A percentile compares a stretch with the other conserved stretches of the same genome.
phyloP scores from a whole-genome alignment of 495 filamentous ascomycete species.

The Geopyxis carbonaria region DNA sequence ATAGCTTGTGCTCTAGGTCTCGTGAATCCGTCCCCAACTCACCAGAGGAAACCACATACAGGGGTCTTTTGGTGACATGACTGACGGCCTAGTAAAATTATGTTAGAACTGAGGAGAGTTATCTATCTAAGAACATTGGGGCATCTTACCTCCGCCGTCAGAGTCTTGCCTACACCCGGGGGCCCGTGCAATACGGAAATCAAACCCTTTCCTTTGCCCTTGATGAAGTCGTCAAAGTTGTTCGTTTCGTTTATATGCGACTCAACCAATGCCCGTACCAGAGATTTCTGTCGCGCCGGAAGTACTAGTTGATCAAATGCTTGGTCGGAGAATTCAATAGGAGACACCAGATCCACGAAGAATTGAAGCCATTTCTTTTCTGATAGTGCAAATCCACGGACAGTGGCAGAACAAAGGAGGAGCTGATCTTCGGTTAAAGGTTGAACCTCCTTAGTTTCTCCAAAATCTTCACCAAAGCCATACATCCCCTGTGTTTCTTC shows the following conservation, averaged over 20 bases:
- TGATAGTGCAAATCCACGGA: conserved; percentile 25
- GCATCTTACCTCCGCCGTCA: conserved; percentile 8
- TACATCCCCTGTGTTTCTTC: background rate
- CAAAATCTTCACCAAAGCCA: background rate
- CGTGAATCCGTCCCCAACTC: conserved; percentile 37
- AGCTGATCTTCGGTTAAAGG: conserved; percentile 16
- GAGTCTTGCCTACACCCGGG: conserved; percentile 7
- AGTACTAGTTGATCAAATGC: conserved; percentile 43
- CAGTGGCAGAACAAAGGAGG: conserved; percentile 20
- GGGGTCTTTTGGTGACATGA: conserved; percentile 23
- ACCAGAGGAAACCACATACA: conserved; percentile 38
- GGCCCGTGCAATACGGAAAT: conserved; percentile 7
- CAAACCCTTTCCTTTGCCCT: conserved; percentile 23
- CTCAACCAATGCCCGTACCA: conserved; percentile 37
- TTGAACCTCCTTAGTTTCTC: background rate
- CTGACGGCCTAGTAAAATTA: conserved; percentile 25
- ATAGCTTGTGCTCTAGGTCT: conserved; percentile 35
- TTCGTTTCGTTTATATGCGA: conserved; percentile 28
- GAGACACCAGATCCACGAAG: conserved; percentile 22
- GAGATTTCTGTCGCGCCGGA: conserved; percentile 33
- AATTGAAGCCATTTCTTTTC: conserved; percentile 28
- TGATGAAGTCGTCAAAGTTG: conserved; percentile 29
- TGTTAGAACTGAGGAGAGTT: conserved; percentile 40
- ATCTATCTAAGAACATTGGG: conserved; percentile 47
- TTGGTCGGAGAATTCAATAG: conserved; percentile 35